phyloP scores from a whole-genome alignment of 257 asterid genomes.

The Scutellaria baicalensis region DNA sequence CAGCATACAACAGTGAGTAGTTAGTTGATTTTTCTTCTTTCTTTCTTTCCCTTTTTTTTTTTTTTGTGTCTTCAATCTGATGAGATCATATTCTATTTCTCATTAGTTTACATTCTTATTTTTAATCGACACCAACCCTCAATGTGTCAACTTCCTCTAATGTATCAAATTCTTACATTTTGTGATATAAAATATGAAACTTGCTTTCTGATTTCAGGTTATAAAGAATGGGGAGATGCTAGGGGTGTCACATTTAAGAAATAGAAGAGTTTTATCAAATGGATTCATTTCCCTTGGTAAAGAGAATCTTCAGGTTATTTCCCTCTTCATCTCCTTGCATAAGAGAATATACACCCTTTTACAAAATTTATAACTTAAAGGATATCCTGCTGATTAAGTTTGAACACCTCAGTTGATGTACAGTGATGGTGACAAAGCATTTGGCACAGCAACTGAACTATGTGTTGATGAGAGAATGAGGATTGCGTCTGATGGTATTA shows the following conservation, averaged over 20 bases:
- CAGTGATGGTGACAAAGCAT: slow-evolving; percentile 99
- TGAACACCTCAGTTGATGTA: slow-evolving; percentile 74
- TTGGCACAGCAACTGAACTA: slow-evolving; percentile 85
- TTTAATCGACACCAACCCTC: not conserved
- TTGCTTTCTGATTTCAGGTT: slow-evolving; percentile 44
- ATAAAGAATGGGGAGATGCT: slow-evolving; percentile 99
- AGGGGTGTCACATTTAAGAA: slow-evolving; percentile 93
- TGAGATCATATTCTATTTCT: not conserved
- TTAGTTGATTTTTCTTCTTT: not conserved
- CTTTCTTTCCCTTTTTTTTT: too few species aligned
- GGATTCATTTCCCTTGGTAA: slow-evolving; percentile 85
- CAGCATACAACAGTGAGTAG: slow-evolving; percentile 81
- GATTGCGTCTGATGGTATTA: slow-evolving; percentile 92
- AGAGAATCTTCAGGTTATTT: slow-evolving; percentile 81
- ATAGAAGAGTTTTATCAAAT: slow-evolving; percentile 85
- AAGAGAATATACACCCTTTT: not conserved
- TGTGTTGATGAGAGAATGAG: slow-evolving; percentile 88
- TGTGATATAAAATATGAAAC: not conserved
- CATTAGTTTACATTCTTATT: not conserved
- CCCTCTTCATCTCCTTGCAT: slow-evolving; percentile 1
- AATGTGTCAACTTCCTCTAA: not conserved
- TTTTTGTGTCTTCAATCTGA: not conserved
- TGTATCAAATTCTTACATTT: slow-evolving; percentile 5
- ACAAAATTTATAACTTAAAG: not conserved
- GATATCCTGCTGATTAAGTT: slow-evolving; percentile 15